Evolutionary conservation across 2,329 filamentous ascomycete species (phyloP), one percentile per base, ranked within the genome.

Genomic region (Alternaria arborescens): DNA sequence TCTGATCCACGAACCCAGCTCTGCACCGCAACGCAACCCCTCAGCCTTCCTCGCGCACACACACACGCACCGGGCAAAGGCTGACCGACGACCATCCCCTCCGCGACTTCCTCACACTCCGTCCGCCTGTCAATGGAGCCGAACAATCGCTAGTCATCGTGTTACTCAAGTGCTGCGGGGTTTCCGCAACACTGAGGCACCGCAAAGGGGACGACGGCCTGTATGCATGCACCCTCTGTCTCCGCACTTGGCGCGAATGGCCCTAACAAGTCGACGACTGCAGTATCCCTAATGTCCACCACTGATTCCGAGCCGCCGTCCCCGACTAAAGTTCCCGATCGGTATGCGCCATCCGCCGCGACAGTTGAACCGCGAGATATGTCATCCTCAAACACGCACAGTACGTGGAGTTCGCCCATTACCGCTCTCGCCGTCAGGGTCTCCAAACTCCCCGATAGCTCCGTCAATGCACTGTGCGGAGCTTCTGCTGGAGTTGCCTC

Each of bases 401-500:
- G 44, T 56, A 47, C 61, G 46, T 69, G 68, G 65, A 67, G 69
- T 65, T 63, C 64, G 55, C 68, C 71, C 42, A 62, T 70, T 41
- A 71, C 77, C 44, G 70, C 67, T 41, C 72, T 83, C 43, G 81
- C 80, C 20, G 68, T 79, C 70, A 77, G 70, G 67, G 77, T 74
- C 30, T 76, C 81, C 58, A 79, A 77, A 38, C 77, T 89, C 52
- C 86, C 88, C 30, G 82, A 84, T 59, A 79, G 81, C 52, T 85
- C 83, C 60, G 82, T 98, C 78, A 92, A 96, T 78, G 92, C 93
- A 64, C 84, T 97, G 58, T 90, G 93, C 43, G 95, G 95, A 57
- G 94, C 94, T 50, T 85, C 92, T 59, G 94, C 94, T 52, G 95
- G 95, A 51, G 92, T 98, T 73, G 93, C 93, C 22, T 97, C 94